Evolutionary conservation across 1,139 yeast genomes (phyloP).

Genomic region (Suhomyces choctaworum): DNA sequence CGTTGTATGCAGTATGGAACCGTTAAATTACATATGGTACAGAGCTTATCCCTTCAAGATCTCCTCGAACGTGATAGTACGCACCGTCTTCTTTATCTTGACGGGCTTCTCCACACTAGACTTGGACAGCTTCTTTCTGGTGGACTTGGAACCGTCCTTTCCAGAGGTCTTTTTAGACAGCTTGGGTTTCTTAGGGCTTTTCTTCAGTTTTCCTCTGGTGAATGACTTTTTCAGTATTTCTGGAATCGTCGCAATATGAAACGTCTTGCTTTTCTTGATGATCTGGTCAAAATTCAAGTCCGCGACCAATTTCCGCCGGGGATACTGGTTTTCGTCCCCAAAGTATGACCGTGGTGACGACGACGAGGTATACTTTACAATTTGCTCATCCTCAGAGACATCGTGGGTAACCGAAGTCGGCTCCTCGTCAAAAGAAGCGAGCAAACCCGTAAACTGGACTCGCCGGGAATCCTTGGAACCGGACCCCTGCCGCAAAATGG

Average conservation of each 20-base stretch:
- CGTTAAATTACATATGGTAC: too few species aligned
- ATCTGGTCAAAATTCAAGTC: conserved; percentile 28
- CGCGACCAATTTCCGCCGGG: conserved; percentile 29
- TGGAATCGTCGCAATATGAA: conserved; percentile 3
- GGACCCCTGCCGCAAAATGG: conserved; percentile 15
- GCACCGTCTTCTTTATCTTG: conserved; percentile 18
- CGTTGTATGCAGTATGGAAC: too few species aligned
- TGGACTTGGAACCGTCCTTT: not conserved
- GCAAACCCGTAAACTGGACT: conserved; percentile 17
- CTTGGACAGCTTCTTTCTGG: not conserved
- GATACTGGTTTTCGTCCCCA: conserved; percentile 21
- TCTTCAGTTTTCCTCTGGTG: conserved; percentile 3
- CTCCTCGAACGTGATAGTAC: conserved; percentile 21
- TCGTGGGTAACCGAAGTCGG: not conserved
- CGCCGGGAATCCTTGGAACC: conserved; percentile 8
- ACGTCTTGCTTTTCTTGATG: conserved; percentile 20
- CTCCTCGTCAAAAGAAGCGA: conserved; percentile 19
- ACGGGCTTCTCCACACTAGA: not conserved
- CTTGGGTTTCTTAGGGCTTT: not conserved
- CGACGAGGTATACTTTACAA: conserved; percentile 23
- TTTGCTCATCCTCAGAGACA: conserved; percentile 13
- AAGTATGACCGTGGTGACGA: conserved; percentile 27
- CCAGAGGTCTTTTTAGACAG: not conserved
- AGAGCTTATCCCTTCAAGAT: too few species aligned
- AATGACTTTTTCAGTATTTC: not conserved